Base-by-base conservation (phyloP, 2,329 filamentous ascomycete species). In the Alternaria longipes region DNA sequence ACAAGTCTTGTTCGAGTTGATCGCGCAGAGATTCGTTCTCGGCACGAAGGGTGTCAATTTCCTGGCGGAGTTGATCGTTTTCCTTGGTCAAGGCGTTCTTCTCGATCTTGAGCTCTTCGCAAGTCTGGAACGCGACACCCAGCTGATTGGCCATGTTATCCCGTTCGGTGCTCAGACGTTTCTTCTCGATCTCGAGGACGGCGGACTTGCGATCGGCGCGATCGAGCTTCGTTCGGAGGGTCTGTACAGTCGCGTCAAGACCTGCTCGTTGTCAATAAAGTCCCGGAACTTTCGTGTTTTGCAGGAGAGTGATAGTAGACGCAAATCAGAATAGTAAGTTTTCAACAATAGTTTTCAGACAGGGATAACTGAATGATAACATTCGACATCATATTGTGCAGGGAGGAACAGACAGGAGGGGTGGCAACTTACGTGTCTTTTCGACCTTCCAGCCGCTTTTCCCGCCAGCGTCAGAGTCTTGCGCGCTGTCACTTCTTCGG, bases 321-420 rank as follows among this genome's bases (percentile, higher is more conserved):
- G 90, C 93, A 90, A 92, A 90, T 91, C 89, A 94, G 93, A 90
- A 85, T 83, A 53, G 76, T 73, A 76, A 62, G 82, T 85, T 88
- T 87, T 97, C 94, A 93, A 97, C 94, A 97, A 81, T 83, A 80
- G 84, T 84, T 82, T 96, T 97, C 92, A 95, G 94, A 91, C 92
- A 97, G 94, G 94, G 77, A 79, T 79, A 79, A 79, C 74, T 80
- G 78, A 75, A 85, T 90, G 86, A 87, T 85, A 86, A 84, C 85
- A 77, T 85, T 84, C 91, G 90, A 87, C 92, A 91, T 93, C 71
- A 69, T 72, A 42, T 66, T 68, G 86, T 55, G 58, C 60, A 63
- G 59, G 34, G 6, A 52, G 53, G 61, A 59, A 54, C 62, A 54
- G 56, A 51, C 55, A 59, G 46, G 65, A 46, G 57, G 57, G 40